phyloP scores from a whole-genome alignment of 495 filamentous ascomycete species.

The Lepraria neglecta region DNA sequence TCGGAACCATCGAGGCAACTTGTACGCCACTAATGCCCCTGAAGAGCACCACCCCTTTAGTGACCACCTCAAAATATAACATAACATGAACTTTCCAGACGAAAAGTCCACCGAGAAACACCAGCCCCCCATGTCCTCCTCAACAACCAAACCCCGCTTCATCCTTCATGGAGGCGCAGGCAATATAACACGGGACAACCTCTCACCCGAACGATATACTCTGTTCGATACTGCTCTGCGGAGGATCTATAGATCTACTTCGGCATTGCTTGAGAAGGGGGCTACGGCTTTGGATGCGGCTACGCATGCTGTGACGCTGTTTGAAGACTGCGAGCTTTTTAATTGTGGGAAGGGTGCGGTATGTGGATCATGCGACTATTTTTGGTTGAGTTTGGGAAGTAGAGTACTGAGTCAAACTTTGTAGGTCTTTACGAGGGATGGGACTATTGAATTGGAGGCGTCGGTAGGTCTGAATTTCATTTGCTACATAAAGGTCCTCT shows the following conservation, averaged over 20 bases:
- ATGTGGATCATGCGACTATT: too few species aligned
- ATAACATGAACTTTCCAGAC: too few species aligned
- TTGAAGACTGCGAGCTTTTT: constrained; percentile 80
- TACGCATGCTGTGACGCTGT: constrained; percentile 64
- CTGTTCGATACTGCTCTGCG: constrained; percentile 59
- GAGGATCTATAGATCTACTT: constrained; percentile 48
- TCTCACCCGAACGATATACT: constrained; percentile 55
- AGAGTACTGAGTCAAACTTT: neutral
- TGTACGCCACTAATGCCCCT: too few species aligned
- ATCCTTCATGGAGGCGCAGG: constrained; percentile 90
- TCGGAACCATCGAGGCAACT: too few species aligned
- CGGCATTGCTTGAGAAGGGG: constrained; percentile 38
- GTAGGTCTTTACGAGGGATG: constrained; percentile 68
- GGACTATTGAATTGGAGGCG: constrained; percentile 80
- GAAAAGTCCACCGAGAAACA: neutral
- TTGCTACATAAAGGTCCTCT: too few species aligned
- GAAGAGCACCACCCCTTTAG: too few species aligned
- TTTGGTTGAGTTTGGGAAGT: neutral
- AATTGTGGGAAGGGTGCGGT: constrained; percentile 77
- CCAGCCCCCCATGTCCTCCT: neutral
- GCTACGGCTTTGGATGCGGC: constrained; percentile 62
- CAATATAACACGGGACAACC: constrained; percentile 61
- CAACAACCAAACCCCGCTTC: constrained; percentile 52
- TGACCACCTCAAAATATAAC: too few species aligned
- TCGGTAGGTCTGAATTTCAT: constrained; percentile 35